phyloP scores from a whole-genome alignment of 495 filamentous ascomycete species.

The Aspergillus cristatus region DNA sequence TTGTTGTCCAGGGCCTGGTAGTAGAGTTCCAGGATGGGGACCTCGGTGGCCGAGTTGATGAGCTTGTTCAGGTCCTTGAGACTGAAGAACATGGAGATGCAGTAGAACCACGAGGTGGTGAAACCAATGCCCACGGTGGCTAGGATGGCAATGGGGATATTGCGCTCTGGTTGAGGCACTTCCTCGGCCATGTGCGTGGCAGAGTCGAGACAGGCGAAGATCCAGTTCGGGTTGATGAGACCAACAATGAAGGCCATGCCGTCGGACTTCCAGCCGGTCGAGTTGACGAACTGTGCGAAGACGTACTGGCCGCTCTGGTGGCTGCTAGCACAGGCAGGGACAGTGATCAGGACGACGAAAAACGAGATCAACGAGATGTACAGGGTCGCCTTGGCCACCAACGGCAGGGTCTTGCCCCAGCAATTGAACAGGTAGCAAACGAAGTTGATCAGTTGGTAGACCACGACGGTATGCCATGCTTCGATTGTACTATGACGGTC shows the following conservation, averaged over 20 bases:
- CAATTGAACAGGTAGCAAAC: conserved; percentile 53
- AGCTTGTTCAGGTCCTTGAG: conserved; percentile 42
- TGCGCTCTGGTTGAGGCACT: conserved; percentile 37
- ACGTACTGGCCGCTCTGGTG: conserved; percentile 49
- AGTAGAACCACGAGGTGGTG: conserved; percentile 46
- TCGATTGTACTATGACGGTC: conserved; percentile 32
- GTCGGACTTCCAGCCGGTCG: conserved; percentile 49
- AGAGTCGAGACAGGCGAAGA: conserved; percentile 51
- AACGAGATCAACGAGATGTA: conserved; percentile 45
- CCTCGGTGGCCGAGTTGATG: conserved; percentile 37
- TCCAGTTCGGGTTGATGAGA: conserved; percentile 53
- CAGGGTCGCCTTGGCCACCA: conserved; percentile 39
- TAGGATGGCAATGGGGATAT: conserved; percentile 46
- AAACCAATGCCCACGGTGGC: conserved; percentile 52
- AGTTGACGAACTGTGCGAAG: conserved; percentile 53
- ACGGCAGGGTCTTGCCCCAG: conserved; percentile 43
- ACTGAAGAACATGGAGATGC: conserved; percentile 51
- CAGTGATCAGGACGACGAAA: conserved; percentile 46
- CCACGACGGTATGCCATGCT: conserved; percentile 46
- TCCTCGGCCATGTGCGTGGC: conserved; percentile 59
- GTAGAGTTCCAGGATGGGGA: conserved; percentile 52
- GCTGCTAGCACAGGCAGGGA: conserved; percentile 44
- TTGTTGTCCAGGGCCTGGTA: conserved; percentile 42
- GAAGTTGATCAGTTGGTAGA: conserved; percentile 44
- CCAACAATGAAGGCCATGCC: conserved; percentile 60